Percentiles rank a stretch among this genome's conserved stretches.
phyloP scores from a whole-genome alignment of 176 grass and related monocot species.

The Dactylis glomerata region DNA sequence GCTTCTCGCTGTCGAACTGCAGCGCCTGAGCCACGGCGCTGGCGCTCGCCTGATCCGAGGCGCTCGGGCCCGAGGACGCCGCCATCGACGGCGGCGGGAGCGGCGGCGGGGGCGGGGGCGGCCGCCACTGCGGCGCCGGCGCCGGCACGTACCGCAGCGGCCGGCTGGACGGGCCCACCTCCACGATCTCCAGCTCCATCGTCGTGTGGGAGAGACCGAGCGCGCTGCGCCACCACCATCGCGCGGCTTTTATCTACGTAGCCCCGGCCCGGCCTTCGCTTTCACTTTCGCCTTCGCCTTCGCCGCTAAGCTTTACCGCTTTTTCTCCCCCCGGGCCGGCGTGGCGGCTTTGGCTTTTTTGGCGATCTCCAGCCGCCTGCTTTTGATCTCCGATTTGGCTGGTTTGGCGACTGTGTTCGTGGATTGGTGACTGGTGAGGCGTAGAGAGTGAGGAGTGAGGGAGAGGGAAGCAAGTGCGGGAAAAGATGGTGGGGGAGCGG shows the following conservation, averaged over 20 bases:
- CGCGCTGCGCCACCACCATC: constrained; percentile 30
- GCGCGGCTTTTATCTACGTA: background rate
- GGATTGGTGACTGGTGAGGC: background rate
- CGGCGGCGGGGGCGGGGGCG: constrained; percentile 19
- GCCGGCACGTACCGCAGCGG: constrained; percentile 38
- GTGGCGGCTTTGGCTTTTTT: constrained; percentile 42
- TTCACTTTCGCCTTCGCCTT: constrained; percentile 46
- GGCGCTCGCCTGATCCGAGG: background rate
- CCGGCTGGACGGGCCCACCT: constrained; percentile 41
- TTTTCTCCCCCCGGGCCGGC: constrained; percentile 13
- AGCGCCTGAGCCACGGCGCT: background rate
- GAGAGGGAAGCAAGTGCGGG: background rate
- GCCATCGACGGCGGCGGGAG: background rate
- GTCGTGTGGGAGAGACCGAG: background rate
- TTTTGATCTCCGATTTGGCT: constrained; percentile 8
- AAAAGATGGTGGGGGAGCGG: background rate
- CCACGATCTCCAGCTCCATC: constrained; percentile 68
- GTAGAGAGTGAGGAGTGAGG: too few relatives aligned
- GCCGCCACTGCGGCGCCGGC: constrained; percentile 10
- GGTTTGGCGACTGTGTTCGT: background rate
- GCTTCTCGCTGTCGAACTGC: constrained; percentile 87
- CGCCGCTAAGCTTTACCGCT: constrained; percentile 53
- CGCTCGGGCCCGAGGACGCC: background rate
- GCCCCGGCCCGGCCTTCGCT: background rate
- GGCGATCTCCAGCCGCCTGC: constrained; percentile 2